Base-by-base conservation (phyloP, 441 rosid species). In the Corymbia calophylla region DNA sequence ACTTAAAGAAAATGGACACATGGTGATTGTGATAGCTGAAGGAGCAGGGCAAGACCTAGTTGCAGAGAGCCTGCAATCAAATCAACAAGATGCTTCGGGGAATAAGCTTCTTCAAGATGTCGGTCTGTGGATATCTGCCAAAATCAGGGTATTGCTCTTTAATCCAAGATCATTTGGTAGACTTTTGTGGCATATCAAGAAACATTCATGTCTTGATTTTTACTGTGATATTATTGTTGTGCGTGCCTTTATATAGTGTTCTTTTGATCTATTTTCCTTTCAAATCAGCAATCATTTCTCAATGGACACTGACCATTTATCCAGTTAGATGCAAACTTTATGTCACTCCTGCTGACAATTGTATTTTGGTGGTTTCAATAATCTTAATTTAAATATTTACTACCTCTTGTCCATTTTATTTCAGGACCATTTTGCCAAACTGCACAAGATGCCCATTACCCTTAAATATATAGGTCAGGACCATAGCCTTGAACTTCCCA, bases 11-110 rank as follows among this genome's bases (percentile, higher is more conserved):
- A 35, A 23, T 17, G 88, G 88, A 32, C 88, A 86, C 88, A 86
- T 86, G 88, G 88, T 86, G 66, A 86, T 86, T 54, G 88, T 86
- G 66, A 86, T 86, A 32, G 88, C 88, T n/a, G 88, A 86, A 86
- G 88, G 88, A 86, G 88, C 88, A 60, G 88, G 88, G 29, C 88
- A 86, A 54, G 88, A 86, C 64, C 88, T 86, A 53, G 49, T 86
- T 0, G 18, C 88, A 0, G 66, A 86, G n/a, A 86, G 88, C 66
- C 58, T 53, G 68, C 68, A 31, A 32, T 55, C 66, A 18, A 29
- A 16, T 32, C 84, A 73, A 39, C 64, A 86, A 29, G 88, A 86
- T 6, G 88, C 88, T 31, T 86, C 88, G 2, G 88, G 88, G 64
- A 86, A 86, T 60, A 86, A 4, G 64, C 88, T 86, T 60, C 88